These are phyloP conservation scores for Didymella segeticola DNA, from an alignment of 2,329 filamentous ascomycete species.

Conservation along the genomic window DNA sequence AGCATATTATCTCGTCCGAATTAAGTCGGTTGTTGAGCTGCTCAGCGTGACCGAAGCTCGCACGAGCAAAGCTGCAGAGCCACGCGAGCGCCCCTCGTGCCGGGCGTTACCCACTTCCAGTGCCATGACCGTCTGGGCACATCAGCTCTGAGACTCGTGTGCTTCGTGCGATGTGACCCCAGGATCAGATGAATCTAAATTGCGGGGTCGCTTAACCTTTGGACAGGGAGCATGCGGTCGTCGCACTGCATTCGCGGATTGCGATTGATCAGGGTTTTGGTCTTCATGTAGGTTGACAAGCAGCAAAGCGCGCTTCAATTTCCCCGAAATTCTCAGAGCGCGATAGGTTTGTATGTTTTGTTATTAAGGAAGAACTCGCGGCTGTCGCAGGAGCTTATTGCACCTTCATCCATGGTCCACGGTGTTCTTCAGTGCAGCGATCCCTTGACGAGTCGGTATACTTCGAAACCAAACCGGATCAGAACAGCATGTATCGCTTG, in stretches of 20 bases:
- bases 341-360: too few species aligned
- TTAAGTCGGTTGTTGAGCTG: not conserved
- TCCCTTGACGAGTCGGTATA: not conserved
- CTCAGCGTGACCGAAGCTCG: not conserved
- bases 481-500: not conserved
- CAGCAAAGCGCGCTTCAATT: too few species aligned
- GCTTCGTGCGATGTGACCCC: slow-evolving; percentile 11
- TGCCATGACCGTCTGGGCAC: not conserved
- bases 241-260: too few species aligned
- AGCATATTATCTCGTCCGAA: not conserved
- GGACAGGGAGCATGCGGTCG: not conserved
- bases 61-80: not conserved
- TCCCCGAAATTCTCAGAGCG: too few species aligned
- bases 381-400: too few species aligned
- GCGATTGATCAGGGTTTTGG: too few species aligned
- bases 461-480: not conserved
- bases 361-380: too few species aligned
- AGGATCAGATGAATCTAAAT: not conserved
- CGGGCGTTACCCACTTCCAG: not conserved
- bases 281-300: not conserved
- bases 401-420: too few species aligned
- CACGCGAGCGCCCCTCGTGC: slow-evolving; percentile 14
- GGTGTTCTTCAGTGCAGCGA: too few species aligned
- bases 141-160: slow-evolving; percentile 3
- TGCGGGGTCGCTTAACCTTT: slow-evolving; percentile 5